A percentile compares a stretch with the other conserved stretches of the same genome.
Evolutionary conservation across 352 stramenopile genomes (phyloP).

Genomic region (Saprolegnia diclina): DNA sequence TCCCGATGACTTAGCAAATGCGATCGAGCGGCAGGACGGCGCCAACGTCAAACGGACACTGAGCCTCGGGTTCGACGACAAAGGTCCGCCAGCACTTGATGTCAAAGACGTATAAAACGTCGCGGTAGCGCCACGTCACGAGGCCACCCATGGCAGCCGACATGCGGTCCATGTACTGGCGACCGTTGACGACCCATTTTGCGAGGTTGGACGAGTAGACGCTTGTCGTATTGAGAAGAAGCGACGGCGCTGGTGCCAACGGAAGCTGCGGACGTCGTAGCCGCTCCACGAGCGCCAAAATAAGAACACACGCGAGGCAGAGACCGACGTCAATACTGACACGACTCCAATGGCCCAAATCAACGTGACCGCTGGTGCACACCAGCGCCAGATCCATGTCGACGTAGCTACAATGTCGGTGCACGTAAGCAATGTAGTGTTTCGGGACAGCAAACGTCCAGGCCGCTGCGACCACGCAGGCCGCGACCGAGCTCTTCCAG

Average conservation of each 20-base stretch:
- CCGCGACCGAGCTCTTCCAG: background rate
- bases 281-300: background rate
- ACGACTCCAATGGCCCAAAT: conserved; percentile 1
- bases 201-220: background rate
- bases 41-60: too few species aligned
- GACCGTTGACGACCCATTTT: background rate
- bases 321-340: conserved; percentile 5
- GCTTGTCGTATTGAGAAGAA: background rate
- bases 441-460: background rate
- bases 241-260: background rate
- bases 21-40: too few species aligned
- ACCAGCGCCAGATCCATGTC: conserved; percentile 30
- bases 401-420: conserved; percentile 35
- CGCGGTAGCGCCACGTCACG: background rate
- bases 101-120: conserved; percentile 7
- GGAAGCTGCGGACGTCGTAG: background rate
- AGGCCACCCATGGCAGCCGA: conserved; percentile 9
- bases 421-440: background rate
- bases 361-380: background rate
- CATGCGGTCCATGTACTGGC: conserved; percentile 4
- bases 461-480: background rate
- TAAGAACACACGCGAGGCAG: background rate
- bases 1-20: too few species aligned
- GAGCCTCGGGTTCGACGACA: too few species aligned
- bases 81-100: conserved; percentile 14